Evolutionary conservation across 2,329 filamentous ascomycete genomes (phyloP).

Genomic region (Diplodia seriata): DNA sequence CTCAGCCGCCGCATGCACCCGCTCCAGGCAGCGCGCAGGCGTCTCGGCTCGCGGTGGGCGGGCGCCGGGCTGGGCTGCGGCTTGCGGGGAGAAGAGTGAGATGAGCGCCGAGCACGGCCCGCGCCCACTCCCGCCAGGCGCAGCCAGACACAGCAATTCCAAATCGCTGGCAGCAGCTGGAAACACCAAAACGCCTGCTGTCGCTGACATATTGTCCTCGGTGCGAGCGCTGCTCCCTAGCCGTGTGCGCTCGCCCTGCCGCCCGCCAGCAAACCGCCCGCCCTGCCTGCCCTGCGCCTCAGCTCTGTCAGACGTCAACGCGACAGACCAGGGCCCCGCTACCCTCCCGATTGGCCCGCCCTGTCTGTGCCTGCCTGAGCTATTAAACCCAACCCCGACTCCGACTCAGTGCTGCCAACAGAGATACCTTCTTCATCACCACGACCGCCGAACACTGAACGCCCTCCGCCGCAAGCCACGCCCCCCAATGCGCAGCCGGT

Average conservation of each 20-base stretch:
- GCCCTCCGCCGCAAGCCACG: too few relatives aligned
- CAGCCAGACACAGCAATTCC: constrained; percentile 25
- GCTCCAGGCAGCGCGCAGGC: background rate
- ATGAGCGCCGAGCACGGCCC: constrained; percentile 14
- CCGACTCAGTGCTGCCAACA: background rate
- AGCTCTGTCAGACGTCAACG: constrained; percentile 30
- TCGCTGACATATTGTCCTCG: constrained; percentile 22
- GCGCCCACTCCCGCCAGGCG: constrained; percentile 16
- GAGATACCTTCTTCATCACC: constrained; percentile 2
- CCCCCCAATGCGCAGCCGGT: background rate
- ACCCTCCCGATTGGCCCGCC: constrained; percentile 27
- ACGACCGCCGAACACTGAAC: background rate
- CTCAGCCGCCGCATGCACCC: background rate
- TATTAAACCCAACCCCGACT: constrained; percentile 29
- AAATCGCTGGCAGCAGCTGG: constrained; percentile 27
- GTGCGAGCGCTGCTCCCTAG: constrained; percentile 5
- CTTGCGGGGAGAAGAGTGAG: background rate
- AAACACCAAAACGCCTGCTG: constrained; percentile 28
- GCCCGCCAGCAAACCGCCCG: background rate
- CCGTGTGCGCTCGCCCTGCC: background rate
- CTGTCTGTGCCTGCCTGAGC: constrained; percentile 11
- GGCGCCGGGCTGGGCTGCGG: too few relatives aligned
- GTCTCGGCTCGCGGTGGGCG: background rate
- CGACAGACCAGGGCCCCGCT: constrained; percentile 19
- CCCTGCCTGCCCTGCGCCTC: constrained; percentile 27